Evolutionary conservation across 768 basidiomycete species (phyloP), one percentile per base, ranked within the genome.

Genomic region (Podaxis rugospora): DNA sequence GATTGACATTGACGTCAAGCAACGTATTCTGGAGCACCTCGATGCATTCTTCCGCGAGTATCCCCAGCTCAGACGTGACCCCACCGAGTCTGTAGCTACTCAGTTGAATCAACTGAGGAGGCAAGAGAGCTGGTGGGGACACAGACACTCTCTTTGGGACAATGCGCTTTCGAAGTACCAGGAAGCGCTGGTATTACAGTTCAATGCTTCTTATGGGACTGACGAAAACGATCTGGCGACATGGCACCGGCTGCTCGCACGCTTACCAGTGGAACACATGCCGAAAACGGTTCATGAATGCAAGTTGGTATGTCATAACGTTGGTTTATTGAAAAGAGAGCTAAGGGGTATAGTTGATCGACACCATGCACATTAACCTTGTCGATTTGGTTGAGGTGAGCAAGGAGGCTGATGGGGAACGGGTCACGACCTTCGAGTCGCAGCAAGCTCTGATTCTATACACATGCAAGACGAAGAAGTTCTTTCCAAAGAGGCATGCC

Each of bases 291-390:
- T 52, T 16, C 36, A 57, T 46, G 36, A 51, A n/a, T 57, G 25
- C 35, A 62, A 52, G 40, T 42, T 10, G n/a, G 61, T 57, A 37
- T 51, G 61, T 56, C 4, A 44, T 16, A 10, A 25, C 7, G 14
- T 16, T 16, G 9, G 3, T 9, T 23, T 36, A 16, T n/a, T 11
- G 36, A 1, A 3, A 32, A 7, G 52, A 7, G 27, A 23, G 37
- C 55, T 49, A 21, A 49, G 21, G 5, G 11, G 21, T 21, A 3
- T 51, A 73, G 73, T 67, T 59, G 6, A 67, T 74, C 5, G 51
- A 62, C 9, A 54, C 42, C 21, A 66, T 65, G 1, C 67, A 74
- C 49, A 72, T 77, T 44, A 77, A 77, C 55, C 62, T 76, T n/a
- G 68, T 74, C 5, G 75, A 76, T 61, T 36, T 61, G 4, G 52